Evolutionary conservation across 768 basidiomycete species (phyloP), one percentile per base, ranked within the genome.

Genomic region (Psilocybe cubensis): DNA sequence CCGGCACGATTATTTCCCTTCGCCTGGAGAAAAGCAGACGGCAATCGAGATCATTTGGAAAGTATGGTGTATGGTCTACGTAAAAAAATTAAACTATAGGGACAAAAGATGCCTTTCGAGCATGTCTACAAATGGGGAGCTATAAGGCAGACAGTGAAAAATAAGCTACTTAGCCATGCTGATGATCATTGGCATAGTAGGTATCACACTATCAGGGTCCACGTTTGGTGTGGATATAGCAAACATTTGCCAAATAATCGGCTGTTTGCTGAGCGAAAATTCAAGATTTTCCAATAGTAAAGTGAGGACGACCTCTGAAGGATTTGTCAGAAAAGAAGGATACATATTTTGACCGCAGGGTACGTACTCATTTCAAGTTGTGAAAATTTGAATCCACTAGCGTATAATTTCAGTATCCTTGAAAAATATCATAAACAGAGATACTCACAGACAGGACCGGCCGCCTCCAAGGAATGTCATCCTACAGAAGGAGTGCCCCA

Each of bases 311-410:
- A 69, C 64, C 58, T 69, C 67, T 68, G 21, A 24, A 27, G n/a
- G n/a, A 45, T 24, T 35, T 48, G 21, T n/a, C n/a, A 40, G 29
- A n/a, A 40, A 4, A 11, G 17, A 20, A n/a, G 12, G 12, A 4
- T 25, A 33, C 21, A 4, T 20, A 18, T 23, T 27, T 10, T 23
- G 50, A 18, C 54, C 9, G 5, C 10, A 21, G 56, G 21, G 23
- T 14, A 68, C 77, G 11, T 57, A 82, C 81, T 81, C 69, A 80
- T 78, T 63, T 82, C 81, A 2, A 83, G 68, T 56, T 82, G 76
- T 1, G 80, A 74, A 68, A 83, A 82, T 63, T 82, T 81, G 70
- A 60, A 60, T 20, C 59, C 59, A 45, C 59, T 38, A 28, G 3
- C 3, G 23, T 27, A 4, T 12, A 12, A 18, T 3, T 9, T 43